A percentile compares a stretch with the other conserved stretches of the same genome.
These are phyloP conservation scores for Kwoniella shandongensis DNA, from an alignment of 768 basidiomycete species.

Conservation along the genomic window DNA sequence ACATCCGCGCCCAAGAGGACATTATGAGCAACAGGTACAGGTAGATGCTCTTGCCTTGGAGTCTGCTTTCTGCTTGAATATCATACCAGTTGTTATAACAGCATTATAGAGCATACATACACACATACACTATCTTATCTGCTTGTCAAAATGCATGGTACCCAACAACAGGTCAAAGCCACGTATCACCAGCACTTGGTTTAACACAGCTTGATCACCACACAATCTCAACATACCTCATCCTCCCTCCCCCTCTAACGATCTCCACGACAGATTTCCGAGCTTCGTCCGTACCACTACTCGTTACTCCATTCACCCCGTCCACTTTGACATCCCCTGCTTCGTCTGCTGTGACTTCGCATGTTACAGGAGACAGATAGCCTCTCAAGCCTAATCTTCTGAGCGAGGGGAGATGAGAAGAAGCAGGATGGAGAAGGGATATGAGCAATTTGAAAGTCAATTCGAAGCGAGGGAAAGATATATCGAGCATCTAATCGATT, in stretches of 20 bases:
- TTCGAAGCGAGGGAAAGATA: constrained; percentile 15
- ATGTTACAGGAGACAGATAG: neutral
- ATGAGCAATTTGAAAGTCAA: constrained; percentile 3
- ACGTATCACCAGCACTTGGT: no score
- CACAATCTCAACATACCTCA: constrained; percentile 15
- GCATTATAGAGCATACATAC: no score
- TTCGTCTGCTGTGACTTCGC: neutral
- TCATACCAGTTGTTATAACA: no score
- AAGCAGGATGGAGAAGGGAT: constrained; percentile 11
- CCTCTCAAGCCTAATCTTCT: constrained; percentile 18
- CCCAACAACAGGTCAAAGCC: no score
- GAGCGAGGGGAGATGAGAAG: constrained; percentile 15
- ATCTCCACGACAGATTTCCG: constrained; percentile 5
- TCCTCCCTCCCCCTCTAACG: constrained; percentile 12
- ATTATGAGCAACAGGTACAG: no score
- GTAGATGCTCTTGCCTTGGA: no score
- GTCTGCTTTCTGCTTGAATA: no score
- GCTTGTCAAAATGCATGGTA: no score
- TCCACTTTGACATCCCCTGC: neutral
- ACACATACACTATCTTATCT: no score
- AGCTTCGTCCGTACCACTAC: neutral
- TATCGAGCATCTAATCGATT: constrained; percentile 20
- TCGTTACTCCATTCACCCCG: neutral
- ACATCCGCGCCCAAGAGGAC: no score
- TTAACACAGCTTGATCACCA: constrained; percentile 8